Evolutionary conservation across 75 land plant species (phyloP), one percentile per base, ranked within the genome.

Genomic region (Cupressus sempervirens): DNA sequence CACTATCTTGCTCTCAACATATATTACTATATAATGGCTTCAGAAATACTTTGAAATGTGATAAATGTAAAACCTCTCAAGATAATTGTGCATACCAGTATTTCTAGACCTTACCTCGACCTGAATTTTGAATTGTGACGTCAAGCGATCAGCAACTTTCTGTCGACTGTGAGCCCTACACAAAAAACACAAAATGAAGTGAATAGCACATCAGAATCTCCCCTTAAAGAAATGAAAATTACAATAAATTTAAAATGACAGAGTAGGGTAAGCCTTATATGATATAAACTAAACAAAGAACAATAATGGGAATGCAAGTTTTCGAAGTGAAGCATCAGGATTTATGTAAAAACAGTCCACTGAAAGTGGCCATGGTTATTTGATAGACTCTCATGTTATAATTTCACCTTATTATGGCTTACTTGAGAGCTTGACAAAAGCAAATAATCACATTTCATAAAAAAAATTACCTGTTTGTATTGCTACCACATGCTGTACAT

Each of bases 111-210:
- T 86, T 41, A 95, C 99, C 95, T 97, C 99, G 38, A 93, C 92
- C 83, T 91, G 65, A 65, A 97, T 88, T 74, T 89, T 86, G 76
- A 91, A 95, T 80, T 97, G 94, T 20, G 84, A 41, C 36, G 86
- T 53, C 29, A 95, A 85, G 40, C 85, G 91, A 30, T 95, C 97
- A 87, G 93, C 89, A 79, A 97, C 86, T 87, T 86, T 93, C 48
- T 88, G 75, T 52, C 85, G 83, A 16, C 91, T 83, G 20, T 88
- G 84, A 62, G 90, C 83, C 83, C 94, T 93, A 84, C 86, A 72
- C 15, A 83, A 58, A 83, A n/a, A 48, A 34, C 11, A 79, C 9
- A 32, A 84, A 65, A 84, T 74, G 18, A 76, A 76, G 68, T 67
- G 35, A 84, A 18, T 29, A 74, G n/a, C 41, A 84, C 35, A 48